Evolutionary conservation across 441 rosid genomes (phyloP), one percentile per base, ranked within the genome.

Genomic region (Erodium chrysanthum): DNA sequence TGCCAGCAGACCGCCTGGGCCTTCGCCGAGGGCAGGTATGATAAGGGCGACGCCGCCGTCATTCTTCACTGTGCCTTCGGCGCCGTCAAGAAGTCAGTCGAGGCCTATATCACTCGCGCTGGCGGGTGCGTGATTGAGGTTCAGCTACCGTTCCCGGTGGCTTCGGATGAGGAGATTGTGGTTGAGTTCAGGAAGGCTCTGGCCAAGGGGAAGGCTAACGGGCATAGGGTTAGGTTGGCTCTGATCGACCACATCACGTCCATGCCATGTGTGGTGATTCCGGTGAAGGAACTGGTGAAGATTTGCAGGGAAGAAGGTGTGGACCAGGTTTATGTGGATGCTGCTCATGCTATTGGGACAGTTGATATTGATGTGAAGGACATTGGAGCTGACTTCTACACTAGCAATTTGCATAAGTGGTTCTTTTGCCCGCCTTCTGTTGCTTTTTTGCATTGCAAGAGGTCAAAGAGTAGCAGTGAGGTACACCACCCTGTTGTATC

Each of bases 401-500:
- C 96, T 0, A 88, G 94, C 67, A 92, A 92, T 71, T 82, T 92
- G 68, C 88, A 90, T 59, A 92, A 92, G 70, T 92, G 98, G 98
- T 86, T 90, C 69, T 92, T 92, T 69, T 85, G 89, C 20, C 98
- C 98, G 0, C 96, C 98, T 46, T 74, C 96, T 0, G 92, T 84
- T 1, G 96, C 98, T 0, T 90, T 90, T 78, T 77, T 90, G 85
- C 84, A 93, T 67, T 85, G 89, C 66, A 80, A 75, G 73, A 84
- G 69, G 25, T 81, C 87, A 0, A 17, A 35, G 21, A 20, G 70
- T 0, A 68, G 66, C 31, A 68, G 54, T 50, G 88, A 85, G 66
- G 71, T 90, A 85, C 97, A 93, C 80, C 98, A 93, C 23, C 98
- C 92, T 0, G 98, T 93, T 4, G 98, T 91, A 66, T 85, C 98